phyloP scores from a whole-genome alignment of 1,284 basidiomycete genomes.

The Agroathelia rolfsii region DNA sequence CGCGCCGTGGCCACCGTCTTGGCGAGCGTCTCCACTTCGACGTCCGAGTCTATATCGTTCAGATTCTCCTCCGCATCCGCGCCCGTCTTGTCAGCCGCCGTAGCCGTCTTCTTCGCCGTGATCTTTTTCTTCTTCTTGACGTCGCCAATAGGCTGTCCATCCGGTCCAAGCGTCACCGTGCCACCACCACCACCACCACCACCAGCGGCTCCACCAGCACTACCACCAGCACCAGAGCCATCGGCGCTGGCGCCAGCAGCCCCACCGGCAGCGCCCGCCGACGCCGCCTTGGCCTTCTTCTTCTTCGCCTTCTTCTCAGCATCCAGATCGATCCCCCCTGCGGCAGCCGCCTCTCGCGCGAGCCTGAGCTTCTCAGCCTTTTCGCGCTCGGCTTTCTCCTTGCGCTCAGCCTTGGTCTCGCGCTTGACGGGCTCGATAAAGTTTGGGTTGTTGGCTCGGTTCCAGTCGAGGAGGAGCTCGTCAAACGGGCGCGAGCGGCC shows the following conservation, averaged over 20 bases:
- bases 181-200: slow-evolving; percentile 5
- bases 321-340: slow-evolving; percentile 40
- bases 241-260: slow-evolving; percentile 29
- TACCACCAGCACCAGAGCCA: slow-evolving; percentile 8
- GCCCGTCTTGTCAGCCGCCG: slow-evolving; percentile 32
- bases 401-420: slow-evolving; percentile 73
- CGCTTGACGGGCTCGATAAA: slow-evolving; percentile 88
- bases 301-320: slow-evolving; percentile 20
- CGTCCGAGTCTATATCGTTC: slow-evolving; percentile 73
- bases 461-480: slow-evolving; percentile 86
- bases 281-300: slow-evolving; percentile 23
- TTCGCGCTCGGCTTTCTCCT: slow-evolving; percentile 69
- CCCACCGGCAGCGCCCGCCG: slow-evolving; percentile 24
- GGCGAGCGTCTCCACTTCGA: slow-evolving; percentile 51
- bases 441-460: slow-evolving; percentile 85
- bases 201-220: slow-evolving; percentile 7
- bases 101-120: slow-evolving; percentile 22
- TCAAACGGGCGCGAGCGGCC: slow-evolving; percentile 85
- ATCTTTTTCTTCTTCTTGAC: too few relatives aligned
- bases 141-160: too few relatives aligned
- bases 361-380: slow-evolving; percentile 67
- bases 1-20: slow-evolving; percentile 44
- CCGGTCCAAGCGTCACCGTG: too few relatives aligned
- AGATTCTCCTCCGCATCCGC: slow-evolving; percentile 64
- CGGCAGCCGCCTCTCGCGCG: slow-evolving; percentile 55